These are phyloP conservation scores for Monosporozyma unispora DNA, from an alignment of 805 yeast genomes.

Conservation along the genomic window DNA sequence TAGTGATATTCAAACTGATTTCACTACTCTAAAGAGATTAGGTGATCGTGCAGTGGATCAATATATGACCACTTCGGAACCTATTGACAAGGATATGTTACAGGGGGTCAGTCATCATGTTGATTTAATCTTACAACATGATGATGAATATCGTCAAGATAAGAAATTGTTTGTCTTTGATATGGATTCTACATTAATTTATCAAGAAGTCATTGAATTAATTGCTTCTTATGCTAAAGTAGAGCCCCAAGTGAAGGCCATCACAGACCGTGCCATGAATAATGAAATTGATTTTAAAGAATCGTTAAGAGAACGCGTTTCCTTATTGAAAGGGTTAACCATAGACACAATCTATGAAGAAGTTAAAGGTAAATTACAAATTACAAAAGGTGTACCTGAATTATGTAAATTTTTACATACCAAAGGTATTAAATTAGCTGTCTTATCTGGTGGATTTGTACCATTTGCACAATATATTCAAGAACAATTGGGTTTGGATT, in stretches of 20 bases:
- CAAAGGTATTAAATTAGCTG: slow-evolving; percentile 66
- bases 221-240: slow-evolving; percentile 93
- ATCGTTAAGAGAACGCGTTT: slow-evolving; percentile 67
- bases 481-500: slow-evolving; percentile 60
- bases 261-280: slow-evolving; percentile 93
- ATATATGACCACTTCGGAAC: neutral
- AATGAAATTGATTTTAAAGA: slow-evolving; percentile 89
- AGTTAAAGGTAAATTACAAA: slow-evolving; percentile 52
- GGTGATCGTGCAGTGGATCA: slow-evolving; percentile 1
- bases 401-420: slow-evolving; percentile 53
- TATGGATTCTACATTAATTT: slow-evolving; percentile 94
- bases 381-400: slow-evolving; percentile 83
- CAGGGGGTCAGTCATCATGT: slow-evolving; percentile 7
- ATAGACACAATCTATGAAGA: slow-evolving; percentile 68
- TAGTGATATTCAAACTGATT: neutral
- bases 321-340: slow-evolving; percentile 73
- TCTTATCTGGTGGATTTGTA: slow-evolving; percentile 88
- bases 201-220: slow-evolving; percentile 93
- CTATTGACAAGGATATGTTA: slow-evolving; percentile 1
- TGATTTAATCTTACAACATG: slow-evolving; percentile 19
- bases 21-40: neutral
- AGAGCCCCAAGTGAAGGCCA: slow-evolving; percentile 75
- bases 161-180: slow-evolving; percentile 74
- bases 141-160: slow-evolving; percentile 16
- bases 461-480: slow-evolving; percentile 78